Evolutionary conservation across 2,329 filamentous ascomycete species (phyloP).

Genomic region (Colletotrichum noveboracense): DNA sequence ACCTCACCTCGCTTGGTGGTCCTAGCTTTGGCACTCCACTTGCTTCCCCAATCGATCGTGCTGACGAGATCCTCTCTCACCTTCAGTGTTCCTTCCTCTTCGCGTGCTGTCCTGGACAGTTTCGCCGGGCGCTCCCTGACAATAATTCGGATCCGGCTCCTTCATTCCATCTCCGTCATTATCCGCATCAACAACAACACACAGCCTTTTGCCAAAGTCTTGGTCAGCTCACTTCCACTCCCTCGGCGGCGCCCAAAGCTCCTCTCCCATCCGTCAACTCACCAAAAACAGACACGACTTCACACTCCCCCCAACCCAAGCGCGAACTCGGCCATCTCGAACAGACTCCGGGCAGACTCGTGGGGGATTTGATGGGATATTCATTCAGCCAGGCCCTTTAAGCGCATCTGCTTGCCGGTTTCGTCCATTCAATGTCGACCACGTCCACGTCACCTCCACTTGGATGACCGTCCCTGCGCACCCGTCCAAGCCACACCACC

Average conservation of each 20-base stretch:
- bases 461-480: neutral
- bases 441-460: constrained; percentile 2
- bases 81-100: neutral
- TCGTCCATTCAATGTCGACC: neutral
- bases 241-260: neutral
- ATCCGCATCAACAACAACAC: neutral
- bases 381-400: neutral
- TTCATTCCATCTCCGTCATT: neutral
- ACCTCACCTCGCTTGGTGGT: neutral
- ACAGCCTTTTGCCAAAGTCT: neutral
- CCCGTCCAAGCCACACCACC: constrained; percentile 1
- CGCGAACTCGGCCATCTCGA: neutral
- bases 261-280: neutral
- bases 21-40: neutral
- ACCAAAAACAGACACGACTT: neutral
- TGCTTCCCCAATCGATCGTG: neutral
- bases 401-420: neutral
- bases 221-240: neutral
- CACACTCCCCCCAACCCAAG: neutral
- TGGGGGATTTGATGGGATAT: neutral
- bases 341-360: neutral
- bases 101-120: neutral
- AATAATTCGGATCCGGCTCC: neutral
- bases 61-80: neutral
- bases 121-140: neutral